Percentiles rank a stretch among this genome's conserved stretches.
Conservation (phyloP, 331 rosid species). For the Acacia concinna region DNA sequence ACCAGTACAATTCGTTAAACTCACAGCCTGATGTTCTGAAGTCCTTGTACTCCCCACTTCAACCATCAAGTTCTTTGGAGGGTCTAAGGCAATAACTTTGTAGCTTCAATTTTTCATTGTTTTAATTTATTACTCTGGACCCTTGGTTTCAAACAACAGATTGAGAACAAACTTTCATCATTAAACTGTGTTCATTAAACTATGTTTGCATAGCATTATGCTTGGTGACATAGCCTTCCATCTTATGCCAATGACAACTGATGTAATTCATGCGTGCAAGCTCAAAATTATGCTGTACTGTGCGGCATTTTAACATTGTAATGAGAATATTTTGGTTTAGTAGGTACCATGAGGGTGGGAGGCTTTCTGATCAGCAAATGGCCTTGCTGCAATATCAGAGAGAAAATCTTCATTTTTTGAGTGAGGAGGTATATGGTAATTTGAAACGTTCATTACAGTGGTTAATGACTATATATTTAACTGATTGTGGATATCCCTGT, state of each 20-base stretch:
- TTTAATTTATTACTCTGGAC: constrained; percentile 25
- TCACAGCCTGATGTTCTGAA: constrained; percentile 95
- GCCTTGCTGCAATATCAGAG: constrained; percentile 99
- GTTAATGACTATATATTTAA: constrained; percentile 4
- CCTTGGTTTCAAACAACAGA: constrained; percentile 13
- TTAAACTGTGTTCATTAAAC: constrained; percentile 4
- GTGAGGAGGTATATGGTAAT: constrained; percentile 76
- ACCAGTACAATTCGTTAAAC: constrained; percentile 89
- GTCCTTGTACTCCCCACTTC: constrained; percentile 96
- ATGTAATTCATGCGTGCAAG: constrained; percentile 19
- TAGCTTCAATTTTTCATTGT: constrained; percentile 29
- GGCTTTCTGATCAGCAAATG: constrained; percentile 99
- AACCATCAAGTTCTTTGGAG: constrained; percentile 94
- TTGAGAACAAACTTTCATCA: neutral
- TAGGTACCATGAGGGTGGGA: constrained; percentile 84
- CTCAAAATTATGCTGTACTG: constrained; percentile 19
- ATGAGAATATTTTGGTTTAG: constrained; percentile 37
- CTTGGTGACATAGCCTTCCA: constrained; percentile 1
- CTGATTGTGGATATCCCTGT: neutral
- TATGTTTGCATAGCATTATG: constrained; percentile 23
- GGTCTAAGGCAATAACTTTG: constrained; percentile 75
- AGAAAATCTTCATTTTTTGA: constrained; percentile 94
- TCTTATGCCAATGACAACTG: neutral
- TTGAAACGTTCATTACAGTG: constrained; percentile 28
- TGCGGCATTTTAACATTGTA: constrained; percentile 27